Percentiles rank a stretch among this genome's conserved stretches.
These are phyloP conservation scores for Plasmopara muralis DNA, from an alignment of 352 stramenopile species.

Conservation along the genomic window DNA sequence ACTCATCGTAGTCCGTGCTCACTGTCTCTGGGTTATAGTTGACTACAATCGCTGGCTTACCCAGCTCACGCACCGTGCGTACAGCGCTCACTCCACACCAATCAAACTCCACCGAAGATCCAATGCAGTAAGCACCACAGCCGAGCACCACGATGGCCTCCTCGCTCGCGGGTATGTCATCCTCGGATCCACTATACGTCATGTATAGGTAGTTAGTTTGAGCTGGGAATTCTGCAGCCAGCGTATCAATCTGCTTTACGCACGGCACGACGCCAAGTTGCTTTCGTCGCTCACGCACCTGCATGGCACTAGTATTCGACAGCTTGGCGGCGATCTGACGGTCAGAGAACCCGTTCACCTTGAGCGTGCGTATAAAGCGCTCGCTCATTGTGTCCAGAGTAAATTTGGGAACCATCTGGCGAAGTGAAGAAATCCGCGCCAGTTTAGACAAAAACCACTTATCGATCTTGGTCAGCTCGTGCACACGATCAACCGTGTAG, in stretches of 20 bases:
- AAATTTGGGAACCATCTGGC: conserved; percentile 70
- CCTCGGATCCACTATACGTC: conserved; percentile 90
- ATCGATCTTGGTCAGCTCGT: conserved; percentile 99
- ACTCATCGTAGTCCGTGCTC: conserved; percentile 97
- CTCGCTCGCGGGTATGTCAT: conserved; percentile 59
- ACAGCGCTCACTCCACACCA: conserved; percentile 95
- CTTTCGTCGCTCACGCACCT: conserved; percentile 80
- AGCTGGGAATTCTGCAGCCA: conserved; percentile 93
- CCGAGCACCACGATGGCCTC: conserved; percentile 92
- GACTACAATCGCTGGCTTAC: conserved; percentile 77
- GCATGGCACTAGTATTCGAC: conserved; percentile 70
- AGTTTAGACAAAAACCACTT: conserved; percentile 97
- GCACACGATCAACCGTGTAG: conserved; percentile 92
- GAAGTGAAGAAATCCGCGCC: conserved; percentile 81
- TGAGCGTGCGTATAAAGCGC: conserved; percentile 56
- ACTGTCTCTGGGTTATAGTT: conserved; percentile 99
- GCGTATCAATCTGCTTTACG: conserved; percentile 97
- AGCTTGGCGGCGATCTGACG: conserved; percentile 82
- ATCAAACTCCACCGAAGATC: conserved; percentile 95
- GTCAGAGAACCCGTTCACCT: conserved; percentile 90
- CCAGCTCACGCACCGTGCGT: conserved; percentile 86
- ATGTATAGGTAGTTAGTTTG: conserved; percentile 97
- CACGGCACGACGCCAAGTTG: conserved; percentile 72
- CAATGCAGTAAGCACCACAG: conserved; percentile 93
- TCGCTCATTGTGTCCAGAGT: conserved; percentile 41